phyloP scores from a whole-genome alignment of 352 stramenopile species.

The Blastocystis sp. region DNA sequence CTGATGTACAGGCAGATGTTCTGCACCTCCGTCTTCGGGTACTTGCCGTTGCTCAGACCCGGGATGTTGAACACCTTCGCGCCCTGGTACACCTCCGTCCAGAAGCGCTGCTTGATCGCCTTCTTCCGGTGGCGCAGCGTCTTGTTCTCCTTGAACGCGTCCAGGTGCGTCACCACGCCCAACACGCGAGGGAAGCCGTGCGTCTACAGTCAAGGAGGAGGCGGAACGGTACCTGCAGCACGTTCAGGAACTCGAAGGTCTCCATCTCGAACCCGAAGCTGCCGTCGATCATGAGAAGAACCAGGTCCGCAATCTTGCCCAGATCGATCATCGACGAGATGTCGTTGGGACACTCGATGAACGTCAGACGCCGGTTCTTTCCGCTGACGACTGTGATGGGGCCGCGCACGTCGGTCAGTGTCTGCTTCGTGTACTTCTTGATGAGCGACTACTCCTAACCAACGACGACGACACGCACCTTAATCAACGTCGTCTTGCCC shows the following conservation, averaged over 20 bases:
- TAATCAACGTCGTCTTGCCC: conserved; percentile 97
- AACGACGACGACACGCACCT: conserved; percentile 76
- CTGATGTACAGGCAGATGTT: conserved; percentile 96
- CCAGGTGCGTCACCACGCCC: conserved; percentile 97
- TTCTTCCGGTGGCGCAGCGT: conserved; percentile 97
- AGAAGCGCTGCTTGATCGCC: conserved; percentile 96
- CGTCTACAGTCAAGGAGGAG: conserved; percentile 18
- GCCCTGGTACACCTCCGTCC: conserved; percentile 93
- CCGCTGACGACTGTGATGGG: conserved; percentile 96
- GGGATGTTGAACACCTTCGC: conserved; percentile 95
- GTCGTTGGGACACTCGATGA: conserved; percentile 97
- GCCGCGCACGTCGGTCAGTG: conserved; percentile 92
- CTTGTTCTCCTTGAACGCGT: conserved; percentile 97
- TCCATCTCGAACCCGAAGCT: conserved; percentile 99
- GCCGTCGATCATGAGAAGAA: conserved; percentile 97
- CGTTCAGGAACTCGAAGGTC: conserved; percentile 99
- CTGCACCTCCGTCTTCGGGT: conserved; percentile 97
- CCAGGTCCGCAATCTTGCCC: conserved; percentile 91
- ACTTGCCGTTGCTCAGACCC: conserved; percentile 96
- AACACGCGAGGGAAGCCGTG: conserved; percentile 92
- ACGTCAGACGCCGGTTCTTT: conserved; percentile 96
- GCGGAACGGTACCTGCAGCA: conserved; percentile 85
- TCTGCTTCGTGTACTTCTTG: conserved; percentile 98
- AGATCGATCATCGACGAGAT: conserved; percentile 84
- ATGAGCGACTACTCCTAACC: conserved; percentile 86